phyloP scores from a whole-genome alignment of 805 yeast species.

The Cyberlindnera petersonii region DNA sequence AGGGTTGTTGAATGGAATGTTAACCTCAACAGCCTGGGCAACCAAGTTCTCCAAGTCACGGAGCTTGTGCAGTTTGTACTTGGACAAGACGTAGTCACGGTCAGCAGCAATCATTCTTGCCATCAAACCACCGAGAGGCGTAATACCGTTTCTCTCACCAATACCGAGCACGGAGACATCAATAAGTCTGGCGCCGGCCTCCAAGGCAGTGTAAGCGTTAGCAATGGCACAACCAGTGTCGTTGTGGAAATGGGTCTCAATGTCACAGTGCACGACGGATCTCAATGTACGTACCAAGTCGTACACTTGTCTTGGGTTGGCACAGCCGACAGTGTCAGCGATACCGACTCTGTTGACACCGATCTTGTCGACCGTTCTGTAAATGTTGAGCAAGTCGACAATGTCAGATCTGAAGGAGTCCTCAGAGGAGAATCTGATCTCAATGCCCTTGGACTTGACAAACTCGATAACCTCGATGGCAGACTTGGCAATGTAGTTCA shows the following conservation, averaged over 20 bases:
- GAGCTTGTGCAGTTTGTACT: slow-evolving; percentile 92
- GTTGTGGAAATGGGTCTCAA: slow-evolving; percentile 98
- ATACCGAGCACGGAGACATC: slow-evolving; percentile 96
- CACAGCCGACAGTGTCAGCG: slow-evolving; percentile 99
- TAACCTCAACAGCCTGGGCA: slow-evolving; percentile 96
- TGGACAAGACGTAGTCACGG: slow-evolving; percentile 90
- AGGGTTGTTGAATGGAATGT: slow-evolving; percentile 97
- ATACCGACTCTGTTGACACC: slow-evolving; percentile 99
- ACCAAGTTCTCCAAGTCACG: slow-evolving; percentile 94
- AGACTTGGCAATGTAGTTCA: slow-evolving; percentile 93
- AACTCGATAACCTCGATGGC: slow-evolving; percentile 97
- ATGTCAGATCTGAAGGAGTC: slow-evolving; percentile 96
- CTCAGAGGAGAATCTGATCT: slow-evolving; percentile 94
- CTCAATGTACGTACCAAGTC: slow-evolving; percentile 92
- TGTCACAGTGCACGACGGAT: slow-evolving; percentile 92
- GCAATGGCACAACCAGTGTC: slow-evolving; percentile 99
- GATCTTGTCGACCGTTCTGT: slow-evolving; percentile 93
- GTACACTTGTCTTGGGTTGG: slow-evolving; percentile 98
- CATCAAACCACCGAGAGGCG: slow-evolving; percentile 97
- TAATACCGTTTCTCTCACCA: slow-evolving; percentile 98
- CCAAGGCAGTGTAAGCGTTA: slow-evolving; percentile 96
- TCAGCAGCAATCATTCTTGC: slow-evolving; percentile 99
- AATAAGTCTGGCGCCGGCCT: slow-evolving; percentile 93
- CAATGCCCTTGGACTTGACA: slow-evolving; percentile 94
- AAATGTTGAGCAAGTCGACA: slow-evolving; percentile 90